phyloP scores from a whole-genome alignment of 164 flowering plant species.

The Amborella trichopoda region DNA sequence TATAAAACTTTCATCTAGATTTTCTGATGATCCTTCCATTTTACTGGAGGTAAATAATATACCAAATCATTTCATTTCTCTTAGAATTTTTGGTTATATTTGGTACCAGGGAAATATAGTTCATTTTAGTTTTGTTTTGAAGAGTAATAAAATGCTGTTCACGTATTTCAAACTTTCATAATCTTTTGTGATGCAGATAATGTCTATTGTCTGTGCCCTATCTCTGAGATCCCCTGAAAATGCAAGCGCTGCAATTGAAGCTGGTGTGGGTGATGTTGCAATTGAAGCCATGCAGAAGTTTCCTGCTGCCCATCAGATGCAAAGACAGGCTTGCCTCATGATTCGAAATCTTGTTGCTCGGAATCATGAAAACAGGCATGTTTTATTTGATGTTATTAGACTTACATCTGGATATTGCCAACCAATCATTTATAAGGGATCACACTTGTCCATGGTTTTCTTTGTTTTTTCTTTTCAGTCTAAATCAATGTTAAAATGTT shows the following conservation, averaged over 20 bases:
- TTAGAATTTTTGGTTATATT: too few relatives aligned
- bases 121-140: background rate
- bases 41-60: constrained; percentile 63
- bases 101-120: background rate
- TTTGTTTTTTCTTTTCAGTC: background rate
- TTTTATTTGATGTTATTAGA: background rate
- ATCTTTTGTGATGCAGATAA: constrained; percentile 37
- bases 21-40: constrained; percentile 75
- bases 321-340: constrained; percentile 76
- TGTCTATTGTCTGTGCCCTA: constrained; percentile 53
- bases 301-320: constrained; percentile 64
- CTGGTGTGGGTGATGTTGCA: constrained; percentile 90
- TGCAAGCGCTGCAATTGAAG: constrained; percentile 81
- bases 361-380: constrained; percentile 82
- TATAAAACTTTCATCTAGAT: constrained; percentile 52
- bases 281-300: constrained; percentile 74
- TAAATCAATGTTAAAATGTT: background rate
- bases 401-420: background rate
- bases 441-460: background rate
- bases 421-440: background rate
- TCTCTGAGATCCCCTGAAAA: constrained; percentile 74
- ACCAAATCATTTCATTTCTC: too few relatives aligned
- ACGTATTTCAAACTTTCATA: background rate
- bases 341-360: constrained; percentile 82
- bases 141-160: too few relatives aligned